Evolutionary conservation across 345 rosid species (phyloP).

Genomic region (Capsella bursapastoris): DNA sequence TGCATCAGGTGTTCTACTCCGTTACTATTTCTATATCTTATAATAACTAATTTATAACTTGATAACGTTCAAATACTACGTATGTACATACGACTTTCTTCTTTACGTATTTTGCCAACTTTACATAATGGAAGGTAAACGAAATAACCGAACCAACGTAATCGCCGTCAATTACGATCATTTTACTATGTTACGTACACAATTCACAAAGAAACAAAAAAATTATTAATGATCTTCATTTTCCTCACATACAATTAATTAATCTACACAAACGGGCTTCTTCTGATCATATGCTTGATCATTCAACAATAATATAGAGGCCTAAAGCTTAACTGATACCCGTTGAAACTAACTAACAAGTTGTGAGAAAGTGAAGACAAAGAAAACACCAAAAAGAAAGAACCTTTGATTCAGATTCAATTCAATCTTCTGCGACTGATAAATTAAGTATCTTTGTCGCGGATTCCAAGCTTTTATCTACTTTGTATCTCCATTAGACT

Average conservation of each 20-base stretch:
- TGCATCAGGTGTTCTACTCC: neutral
- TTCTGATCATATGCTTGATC: constrained; percentile 17
- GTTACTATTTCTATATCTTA: neutral
- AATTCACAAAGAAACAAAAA: neutral
- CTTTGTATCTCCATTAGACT: constrained; percentile 35
- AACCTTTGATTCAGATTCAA: neutral
- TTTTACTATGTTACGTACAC: no score
- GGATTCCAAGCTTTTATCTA: constrained; percentile 10
- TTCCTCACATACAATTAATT: constrained; percentile 5
- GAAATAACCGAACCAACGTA: neutral
- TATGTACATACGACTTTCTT: neutral
- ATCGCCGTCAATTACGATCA: neutral
- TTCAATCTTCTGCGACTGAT: constrained; percentile 4
- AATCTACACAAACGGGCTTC: constrained; percentile 21
- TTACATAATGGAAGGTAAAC: neutral
- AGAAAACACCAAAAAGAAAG: neutral
- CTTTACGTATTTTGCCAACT: neutral
- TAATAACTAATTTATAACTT: neutral
- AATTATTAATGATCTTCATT: neutral
- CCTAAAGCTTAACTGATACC: constrained; percentile 22
- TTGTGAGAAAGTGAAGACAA: constrained; percentile 7
- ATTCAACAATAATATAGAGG: neutral
- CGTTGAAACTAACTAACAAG: constrained; percentile 15
- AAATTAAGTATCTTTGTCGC: constrained; percentile 5
- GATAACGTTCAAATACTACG: neutral